Evolutionary conservation across 2,329 filamentous ascomycete genomes (phyloP).

Genomic region (Pseudogymnoascus verrucosus): DNA sequence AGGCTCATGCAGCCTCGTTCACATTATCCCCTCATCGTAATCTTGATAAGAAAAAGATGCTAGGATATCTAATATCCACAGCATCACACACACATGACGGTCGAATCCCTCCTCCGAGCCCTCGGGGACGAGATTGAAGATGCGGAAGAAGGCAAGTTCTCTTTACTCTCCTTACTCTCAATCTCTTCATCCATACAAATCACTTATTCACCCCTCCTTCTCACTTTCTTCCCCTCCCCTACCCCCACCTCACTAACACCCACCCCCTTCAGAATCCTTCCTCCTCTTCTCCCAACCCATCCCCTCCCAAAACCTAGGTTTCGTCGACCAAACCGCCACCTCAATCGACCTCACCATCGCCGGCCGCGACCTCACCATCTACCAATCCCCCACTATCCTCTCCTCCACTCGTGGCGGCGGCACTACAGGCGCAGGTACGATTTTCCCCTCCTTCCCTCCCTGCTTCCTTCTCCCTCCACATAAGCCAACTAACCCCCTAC

Average conservation of each 20-base stretch:
- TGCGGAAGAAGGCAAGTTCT: constrained; percentile 48
- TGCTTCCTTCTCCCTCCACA: constrained; percentile 6
- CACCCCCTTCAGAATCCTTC: constrained; percentile 62
- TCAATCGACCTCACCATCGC: constrained; percentile 60
- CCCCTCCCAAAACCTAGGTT: constrained; percentile 72
- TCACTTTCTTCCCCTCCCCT: background rate
- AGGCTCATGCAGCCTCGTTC: background rate
- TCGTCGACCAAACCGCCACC: constrained; percentile 64
- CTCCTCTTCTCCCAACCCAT: constrained; percentile 72
- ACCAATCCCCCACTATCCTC: constrained; percentile 77
- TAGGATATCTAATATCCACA: background rate
- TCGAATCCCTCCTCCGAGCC: constrained; percentile 31
- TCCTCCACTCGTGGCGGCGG: constrained; percentile 65
- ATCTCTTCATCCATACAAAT: background rate
- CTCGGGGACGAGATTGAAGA: constrained; percentile 46
- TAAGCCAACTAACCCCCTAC: background rate
- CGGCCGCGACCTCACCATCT: constrained; percentile 63
- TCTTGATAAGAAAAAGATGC: background rate
- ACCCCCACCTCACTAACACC: constrained; percentile 7
- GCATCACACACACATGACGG: constrained; percentile 18
- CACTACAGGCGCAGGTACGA: constrained; percentile 63
- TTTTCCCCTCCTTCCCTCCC: constrained; percentile 8
- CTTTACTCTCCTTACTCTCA: background rate
- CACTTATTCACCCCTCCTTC: background rate
- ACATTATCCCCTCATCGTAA: background rate